phyloP scores from a whole-genome alignment of 2,329 filamentous ascomycete genomes.

The Colletotrichum spinosum region DNA sequence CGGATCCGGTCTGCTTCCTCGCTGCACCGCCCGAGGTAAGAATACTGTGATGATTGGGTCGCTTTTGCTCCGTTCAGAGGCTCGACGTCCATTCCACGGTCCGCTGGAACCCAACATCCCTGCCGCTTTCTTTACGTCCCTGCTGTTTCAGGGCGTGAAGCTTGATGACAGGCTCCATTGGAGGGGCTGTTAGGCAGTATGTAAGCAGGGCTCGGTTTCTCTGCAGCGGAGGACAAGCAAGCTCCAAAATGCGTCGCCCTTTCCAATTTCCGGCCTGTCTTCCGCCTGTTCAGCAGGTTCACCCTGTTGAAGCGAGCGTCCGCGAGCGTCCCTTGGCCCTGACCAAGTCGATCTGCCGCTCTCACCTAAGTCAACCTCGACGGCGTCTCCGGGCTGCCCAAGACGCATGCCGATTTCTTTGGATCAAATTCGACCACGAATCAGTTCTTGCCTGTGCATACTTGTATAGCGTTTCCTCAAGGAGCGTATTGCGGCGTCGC shows the following conservation, averaged over 20 bases:
- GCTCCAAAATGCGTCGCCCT: constrained; percentile 15
- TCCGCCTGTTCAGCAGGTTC: constrained; percentile 7
- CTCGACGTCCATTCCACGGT: constrained; percentile 24
- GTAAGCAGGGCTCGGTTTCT: background rate
- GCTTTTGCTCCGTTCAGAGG: constrained; percentile 13
- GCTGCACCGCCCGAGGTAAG: background rate
- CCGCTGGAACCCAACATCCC: constrained; percentile 26
- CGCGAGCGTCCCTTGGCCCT: constrained; percentile 24
- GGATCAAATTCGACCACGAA: too few species aligned
- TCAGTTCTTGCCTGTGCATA: too few species aligned
- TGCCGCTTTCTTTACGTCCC: constrained; percentile 25
- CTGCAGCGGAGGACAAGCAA: background rate
- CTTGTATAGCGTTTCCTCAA: too few species aligned
- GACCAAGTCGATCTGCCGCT: constrained; percentile 32
- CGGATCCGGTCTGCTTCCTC: constrained; percentile 10
- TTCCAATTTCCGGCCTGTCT: constrained; percentile 15
- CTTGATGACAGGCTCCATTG: constrained; percentile 30
- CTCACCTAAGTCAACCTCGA: constrained; percentile 21
- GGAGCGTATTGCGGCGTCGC: constrained; percentile 8
- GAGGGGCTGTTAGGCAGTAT: constrained; percentile 8
- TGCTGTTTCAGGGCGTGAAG: constrained; percentile 35
- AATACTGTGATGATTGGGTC: background rate
- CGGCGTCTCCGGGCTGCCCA: constrained; percentile 6
- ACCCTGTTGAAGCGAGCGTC: constrained; percentile 25
- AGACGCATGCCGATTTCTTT: background rate